Conservation (phyloP, 768 basidiomycete genomes). For the Lactifluus hygrophoroides region DNA sequence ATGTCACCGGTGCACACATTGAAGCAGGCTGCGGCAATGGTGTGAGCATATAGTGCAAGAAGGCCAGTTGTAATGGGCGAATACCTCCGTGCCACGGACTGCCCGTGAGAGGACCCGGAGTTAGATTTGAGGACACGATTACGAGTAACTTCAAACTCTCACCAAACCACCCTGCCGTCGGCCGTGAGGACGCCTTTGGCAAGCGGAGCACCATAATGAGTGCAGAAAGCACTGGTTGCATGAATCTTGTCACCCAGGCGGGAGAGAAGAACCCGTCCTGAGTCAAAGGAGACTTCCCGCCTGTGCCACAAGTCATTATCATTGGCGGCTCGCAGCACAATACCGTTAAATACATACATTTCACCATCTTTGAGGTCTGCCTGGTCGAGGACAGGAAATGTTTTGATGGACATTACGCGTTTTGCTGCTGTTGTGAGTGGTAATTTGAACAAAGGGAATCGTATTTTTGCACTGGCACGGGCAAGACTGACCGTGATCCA, state of each 20-base stretch:
- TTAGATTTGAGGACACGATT: neutral
- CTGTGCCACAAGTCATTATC: conserved; percentile 30
- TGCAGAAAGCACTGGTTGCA: conserved; percentile 80
- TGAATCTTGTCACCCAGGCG: conserved; percentile 66
- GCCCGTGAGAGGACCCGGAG: neutral
- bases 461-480: neutral
- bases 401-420: conserved; percentile 31
- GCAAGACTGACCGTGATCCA: too few relatives aligned
- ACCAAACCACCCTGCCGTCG: conserved; percentile 77
- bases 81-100: conserved; percentile 87
- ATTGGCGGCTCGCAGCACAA: neutral
- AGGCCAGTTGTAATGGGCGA: conserved; percentile 8
- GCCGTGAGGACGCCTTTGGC: conserved; percentile 72
- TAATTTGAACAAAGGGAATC: neutral
- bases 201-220: conserved; percentile 87
- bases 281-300: conserved; percentile 76
- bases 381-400: conserved; percentile 40
- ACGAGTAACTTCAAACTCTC: conserved; percentile 22
- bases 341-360: conserved; percentile 32
- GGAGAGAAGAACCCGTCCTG: conserved; percentile 70
- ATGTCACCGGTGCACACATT: conserved; percentile 80
- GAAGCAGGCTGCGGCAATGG: conserved; percentile 59
- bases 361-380: conserved; percentile 46
- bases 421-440: neutral
- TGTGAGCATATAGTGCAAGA: neutral